A percentile compares a stretch with the other conserved stretches of the same genome.
Conservation (phyloP, 1,284 basidiomycete genomes). For the Ustilago tritici region DNA sequence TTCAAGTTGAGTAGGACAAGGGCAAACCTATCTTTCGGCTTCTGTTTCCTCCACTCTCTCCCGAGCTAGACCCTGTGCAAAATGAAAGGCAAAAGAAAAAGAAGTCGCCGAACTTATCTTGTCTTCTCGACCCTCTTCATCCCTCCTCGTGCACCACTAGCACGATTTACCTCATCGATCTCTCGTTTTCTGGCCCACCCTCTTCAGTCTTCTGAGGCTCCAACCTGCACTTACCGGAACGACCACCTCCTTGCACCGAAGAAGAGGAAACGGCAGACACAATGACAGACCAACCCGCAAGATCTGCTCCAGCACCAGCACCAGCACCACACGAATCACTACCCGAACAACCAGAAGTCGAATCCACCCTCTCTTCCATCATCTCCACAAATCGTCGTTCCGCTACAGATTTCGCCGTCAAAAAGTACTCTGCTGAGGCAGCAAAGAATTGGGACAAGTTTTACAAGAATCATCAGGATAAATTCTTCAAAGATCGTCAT, state of each 20-base stretch:
- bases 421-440: conserved; percentile 62
- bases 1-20: too few species aligned
- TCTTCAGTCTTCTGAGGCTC: not conserved
- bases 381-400: conserved; percentile 54
- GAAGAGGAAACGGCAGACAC: not conserved
- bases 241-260: not conserved
- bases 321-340: conserved; percentile 23
- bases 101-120: conserved; percentile 1
- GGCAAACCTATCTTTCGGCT: not conserved
- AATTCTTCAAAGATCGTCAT: conserved; percentile 70
- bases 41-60: conserved; percentile 10
- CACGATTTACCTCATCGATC: too few species aligned
- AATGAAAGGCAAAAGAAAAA: not conserved
- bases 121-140: not conserved
- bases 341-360: conserved; percentile 21
- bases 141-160: not conserved
- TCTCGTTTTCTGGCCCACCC: not conserved
- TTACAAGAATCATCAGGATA: conserved; percentile 67
- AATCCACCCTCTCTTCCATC: conserved; percentile 26
- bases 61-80: not conserved
- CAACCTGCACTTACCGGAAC: not conserved
- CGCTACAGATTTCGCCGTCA: conserved; percentile 53
- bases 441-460: conserved; percentile 69
- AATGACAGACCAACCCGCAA: not conserved
- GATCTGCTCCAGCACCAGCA: not conserved